Evolutionary conservation across 176 grass and related monocot species (phyloP).

Genomic region (Triticum monococcum): DNA sequence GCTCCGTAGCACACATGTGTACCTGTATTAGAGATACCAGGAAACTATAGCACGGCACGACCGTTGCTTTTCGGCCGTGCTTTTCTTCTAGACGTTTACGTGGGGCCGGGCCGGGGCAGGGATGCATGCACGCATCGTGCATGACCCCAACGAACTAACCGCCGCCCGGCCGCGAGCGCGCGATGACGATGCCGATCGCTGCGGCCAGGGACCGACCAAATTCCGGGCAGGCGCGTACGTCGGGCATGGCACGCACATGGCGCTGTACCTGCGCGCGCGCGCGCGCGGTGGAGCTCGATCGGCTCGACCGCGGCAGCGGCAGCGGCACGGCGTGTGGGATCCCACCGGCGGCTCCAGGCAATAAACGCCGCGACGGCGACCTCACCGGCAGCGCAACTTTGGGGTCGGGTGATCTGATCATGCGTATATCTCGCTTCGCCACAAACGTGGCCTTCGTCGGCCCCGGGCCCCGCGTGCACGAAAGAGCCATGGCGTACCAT

Average conservation of each 20-base stretch:
- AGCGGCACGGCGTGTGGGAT: too few species aligned
- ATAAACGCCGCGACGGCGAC: conserved; percentile 53
- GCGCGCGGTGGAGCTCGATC: too few species aligned
- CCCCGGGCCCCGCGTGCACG: not conserved
- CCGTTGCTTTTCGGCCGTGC: not conserved
- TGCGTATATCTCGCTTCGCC: not conserved
- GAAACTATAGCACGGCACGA: not conserved
- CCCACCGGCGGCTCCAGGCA: not conserved
- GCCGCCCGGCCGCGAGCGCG: not conserved
- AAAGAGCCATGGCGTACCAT: not conserved
- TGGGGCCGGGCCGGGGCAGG: not conserved
- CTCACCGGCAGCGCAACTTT: conserved; percentile 16
- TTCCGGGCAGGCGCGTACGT: not conserved
- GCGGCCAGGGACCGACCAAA: not conserved
- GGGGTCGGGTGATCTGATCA: not conserved
- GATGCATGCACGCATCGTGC: not conserved
- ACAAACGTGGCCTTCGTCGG: conserved; percentile 23
- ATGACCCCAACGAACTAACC: conserved; percentile 42
- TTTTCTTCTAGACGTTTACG: not conserved
- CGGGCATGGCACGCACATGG: conserved; percentile 36
- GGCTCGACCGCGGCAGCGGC: too few species aligned
- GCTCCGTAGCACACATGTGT: too few species aligned
- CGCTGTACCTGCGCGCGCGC: not conserved
- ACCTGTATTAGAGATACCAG: not conserved
- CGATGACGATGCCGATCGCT: not conserved